Conservation (phyloP, 75 land plant species). For the Ceratopteris richardii region DNA sequence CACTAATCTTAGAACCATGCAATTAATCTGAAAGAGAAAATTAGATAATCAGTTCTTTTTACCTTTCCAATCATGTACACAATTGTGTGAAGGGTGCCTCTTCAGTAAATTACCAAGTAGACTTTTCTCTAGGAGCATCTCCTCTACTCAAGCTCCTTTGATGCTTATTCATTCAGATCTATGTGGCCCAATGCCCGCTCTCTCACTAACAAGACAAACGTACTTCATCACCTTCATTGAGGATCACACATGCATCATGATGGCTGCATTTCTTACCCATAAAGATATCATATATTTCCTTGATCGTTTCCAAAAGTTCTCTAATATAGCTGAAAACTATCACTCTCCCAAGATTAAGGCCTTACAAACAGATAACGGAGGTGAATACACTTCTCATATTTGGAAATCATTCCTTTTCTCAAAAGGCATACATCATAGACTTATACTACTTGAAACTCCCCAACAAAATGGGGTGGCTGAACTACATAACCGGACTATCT, state of each 20-base stretch:
- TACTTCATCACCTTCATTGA: neutral
- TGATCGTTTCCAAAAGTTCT: neutral
- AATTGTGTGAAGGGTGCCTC: neutral
- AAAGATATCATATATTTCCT: no score
- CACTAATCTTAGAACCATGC: no score
- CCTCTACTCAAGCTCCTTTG: neutral
- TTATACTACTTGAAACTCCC: neutral
- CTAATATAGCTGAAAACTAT: neutral
- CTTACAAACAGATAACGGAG: neutral
- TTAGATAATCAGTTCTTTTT: no score
- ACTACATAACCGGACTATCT: neutral
- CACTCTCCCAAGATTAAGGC: neutral
- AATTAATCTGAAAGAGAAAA: no score
- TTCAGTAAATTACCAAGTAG: neutral
- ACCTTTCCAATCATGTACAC: no score
- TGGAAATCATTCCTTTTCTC: neutral
- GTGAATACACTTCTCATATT: neutral
- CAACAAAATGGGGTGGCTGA: slow-evolving; percentile 7
- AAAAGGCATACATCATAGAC: neutral
- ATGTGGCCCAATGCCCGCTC: no score
- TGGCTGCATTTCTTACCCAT: neutral
- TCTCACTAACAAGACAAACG: neutral
- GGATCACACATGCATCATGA: neutral
- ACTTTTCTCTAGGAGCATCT: neutral
- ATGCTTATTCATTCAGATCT: neutral